Evolutionary conservation across 805 yeast species (phyloP), one percentile per base, ranked within the genome.

Genomic region (Yarrowia deformans): DNA sequence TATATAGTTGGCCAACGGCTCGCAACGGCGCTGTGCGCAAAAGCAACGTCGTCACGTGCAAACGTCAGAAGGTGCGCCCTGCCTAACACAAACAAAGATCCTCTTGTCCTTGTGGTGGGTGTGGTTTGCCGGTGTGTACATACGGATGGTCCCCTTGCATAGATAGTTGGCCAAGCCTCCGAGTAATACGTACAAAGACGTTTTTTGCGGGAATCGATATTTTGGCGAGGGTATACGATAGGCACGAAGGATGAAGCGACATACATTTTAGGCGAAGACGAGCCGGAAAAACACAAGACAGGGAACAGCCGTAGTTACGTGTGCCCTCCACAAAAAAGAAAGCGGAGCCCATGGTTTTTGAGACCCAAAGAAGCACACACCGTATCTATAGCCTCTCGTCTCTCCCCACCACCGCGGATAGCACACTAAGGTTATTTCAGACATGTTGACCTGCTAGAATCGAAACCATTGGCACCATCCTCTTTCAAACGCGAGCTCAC

Each of bases 141-240:
- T 49, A 43, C 29, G 29, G 29, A 23, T 4, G 23, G 54, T 29
- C 35, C 35, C 37, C 37, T 49, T 49, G 54, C 54, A 49, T 49
- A 37, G 54, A 49, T 49, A 49, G 37, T 9, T 19, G 9, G 54
- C 54, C 54, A 49, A 49, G 54, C 54, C 54, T 48, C 52, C 52
- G 52, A 48, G 52, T 16, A 29, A 49, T 49, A 49, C 29, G 29
- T 4, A 23, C 54, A 49, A 49, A 49, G 54, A 16, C 54, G 16
- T 32, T 35, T 49, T 29, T 32, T 9, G 13, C 14, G 40, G 54
- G 34, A 18, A 49, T 23, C 16, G 23, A 19, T n/a, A n/a, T n/a
- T 46, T 16, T 49, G 39, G 39, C 37, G 39, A 49, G 7, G n/a
- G 19, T 23, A 23, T 4, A 23, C 29, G 29, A 23, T 23, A 23